phyloP scores from a whole-genome alignment of 768 basidiomycete genomes.

The Collybia nuda region DNA sequence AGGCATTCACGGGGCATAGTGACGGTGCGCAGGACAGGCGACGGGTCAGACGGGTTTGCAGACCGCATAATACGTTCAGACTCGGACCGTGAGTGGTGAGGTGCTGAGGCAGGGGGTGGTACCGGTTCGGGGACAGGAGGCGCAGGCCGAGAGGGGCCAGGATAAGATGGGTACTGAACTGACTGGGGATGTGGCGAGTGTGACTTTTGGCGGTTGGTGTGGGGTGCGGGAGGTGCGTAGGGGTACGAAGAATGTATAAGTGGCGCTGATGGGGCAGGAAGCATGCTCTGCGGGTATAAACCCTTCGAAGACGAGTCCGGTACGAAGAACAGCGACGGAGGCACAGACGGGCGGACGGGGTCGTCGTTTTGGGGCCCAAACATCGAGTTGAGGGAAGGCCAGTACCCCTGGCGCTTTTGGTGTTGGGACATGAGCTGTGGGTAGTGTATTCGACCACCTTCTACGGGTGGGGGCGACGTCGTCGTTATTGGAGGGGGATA shows the following conservation, averaged over 20 bases:
- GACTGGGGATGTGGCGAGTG: conserved; percentile 26
- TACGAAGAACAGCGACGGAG: conserved; percentile 47
- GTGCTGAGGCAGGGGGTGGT: conserved; percentile 9
- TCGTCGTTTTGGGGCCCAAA: conserved; percentile 41
- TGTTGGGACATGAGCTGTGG: conserved; percentile 80
- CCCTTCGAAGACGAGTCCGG: conserved; percentile 24
- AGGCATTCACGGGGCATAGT: conserved; percentile 72
- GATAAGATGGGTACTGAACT: conserved; percentile 18
- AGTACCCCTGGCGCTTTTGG: conserved; percentile 76
- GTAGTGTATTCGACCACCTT: conserved; percentile 50
- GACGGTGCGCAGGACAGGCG: conserved; percentile 48
- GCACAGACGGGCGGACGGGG: conserved; percentile 27
- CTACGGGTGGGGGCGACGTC: conserved; percentile 64
- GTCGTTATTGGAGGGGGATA: conserved; percentile 67
- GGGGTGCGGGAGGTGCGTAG: conserved; percentile 18
- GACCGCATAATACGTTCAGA: conserved; percentile 8
- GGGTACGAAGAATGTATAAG: not conserved
- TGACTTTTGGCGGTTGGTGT: conserved; percentile 11
- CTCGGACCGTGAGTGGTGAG: not conserved
- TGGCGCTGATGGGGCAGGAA: conserved; percentile 6
- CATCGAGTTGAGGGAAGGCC: conserved; percentile 77
- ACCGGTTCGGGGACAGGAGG: conserved; percentile 19
- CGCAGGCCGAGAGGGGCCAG: conserved; percentile 21
- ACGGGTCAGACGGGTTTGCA: conserved; percentile 1
- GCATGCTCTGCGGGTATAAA: conserved; percentile 13